These are phyloP conservation scores for Colletotrichum ledebouriae DNA, from an alignment of 2,329 filamentous ascomycete species.

Conservation along the genomic window DNA sequence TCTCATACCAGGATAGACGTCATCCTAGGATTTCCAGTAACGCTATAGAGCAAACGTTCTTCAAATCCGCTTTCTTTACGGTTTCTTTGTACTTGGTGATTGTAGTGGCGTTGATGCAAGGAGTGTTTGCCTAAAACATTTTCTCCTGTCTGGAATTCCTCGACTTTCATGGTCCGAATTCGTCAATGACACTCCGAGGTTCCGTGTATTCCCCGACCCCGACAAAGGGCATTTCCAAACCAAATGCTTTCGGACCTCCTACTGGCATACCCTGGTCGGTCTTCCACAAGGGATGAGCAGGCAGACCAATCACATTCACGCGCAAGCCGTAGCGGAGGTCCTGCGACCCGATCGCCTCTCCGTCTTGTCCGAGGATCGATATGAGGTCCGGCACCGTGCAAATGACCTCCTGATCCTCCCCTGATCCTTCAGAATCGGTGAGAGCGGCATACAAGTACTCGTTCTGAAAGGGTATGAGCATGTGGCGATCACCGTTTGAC, in stretches of 20 bases:
- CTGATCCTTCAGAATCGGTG: slow-evolving; percentile 49
- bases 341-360: slow-evolving; percentile 63
- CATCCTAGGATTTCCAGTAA: no score
- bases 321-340: slow-evolving; percentile 65
- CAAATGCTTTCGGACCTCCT: slow-evolving; percentile 53
- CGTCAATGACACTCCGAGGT: slow-evolving; percentile 4
- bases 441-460: slow-evolving; percentile 56
- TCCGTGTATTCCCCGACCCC: slow-evolving; percentile 25
- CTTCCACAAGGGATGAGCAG: slow-evolving; percentile 65
- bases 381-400: slow-evolving; percentile 55
- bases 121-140: neutral
- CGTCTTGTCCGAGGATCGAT: slow-evolving; percentile 57
- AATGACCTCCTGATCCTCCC: slow-evolving; percentile 49
- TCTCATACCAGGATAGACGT: no score
- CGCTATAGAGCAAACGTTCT: no score
- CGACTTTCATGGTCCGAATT: neutral
- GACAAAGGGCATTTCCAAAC: slow-evolving; percentile 47
- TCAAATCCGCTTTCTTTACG: no score
- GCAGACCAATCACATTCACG: slow-evolving; percentile 64
- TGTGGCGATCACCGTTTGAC: slow-evolving; percentile 46
- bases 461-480: slow-evolving; percentile 59
- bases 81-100: no score
- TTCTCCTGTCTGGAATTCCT: neutral
- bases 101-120: no score
- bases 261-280: slow-evolving; percentile 52